Conservation (phyloP, 345 rosid species). For the Passiflora organensis region DNA sequence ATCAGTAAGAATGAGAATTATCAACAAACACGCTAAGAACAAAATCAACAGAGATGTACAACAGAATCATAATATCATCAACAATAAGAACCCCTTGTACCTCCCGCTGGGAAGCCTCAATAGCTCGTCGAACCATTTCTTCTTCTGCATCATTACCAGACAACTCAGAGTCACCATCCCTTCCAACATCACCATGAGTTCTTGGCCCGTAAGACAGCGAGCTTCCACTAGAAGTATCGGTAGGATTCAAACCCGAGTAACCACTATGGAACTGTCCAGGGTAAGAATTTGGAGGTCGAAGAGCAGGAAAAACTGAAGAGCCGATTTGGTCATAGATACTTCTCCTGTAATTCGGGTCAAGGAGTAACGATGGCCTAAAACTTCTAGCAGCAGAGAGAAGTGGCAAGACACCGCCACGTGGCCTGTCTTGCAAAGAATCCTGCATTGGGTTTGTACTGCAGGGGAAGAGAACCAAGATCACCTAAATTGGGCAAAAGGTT, state of each 20-base stretch:
- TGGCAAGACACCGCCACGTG: constrained; percentile 42
- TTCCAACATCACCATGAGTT: constrained; percentile 27
- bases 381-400: constrained; percentile 59
- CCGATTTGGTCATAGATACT: constrained; percentile 48
- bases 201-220: constrained; percentile 26
- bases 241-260: constrained; percentile 34
- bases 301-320: constrained; percentile 32
- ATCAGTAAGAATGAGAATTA: constrained; percentile 10
- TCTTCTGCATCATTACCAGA: constrained; percentile 46
- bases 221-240: constrained; percentile 19
- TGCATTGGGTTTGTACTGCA: constrained; percentile 40
- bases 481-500: neutral
- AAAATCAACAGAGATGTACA: neutral
- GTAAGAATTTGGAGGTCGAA: constrained; percentile 20
- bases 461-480: neutral
- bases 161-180: constrained; percentile 24
- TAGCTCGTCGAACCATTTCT: constrained; percentile 68
- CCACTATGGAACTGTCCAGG: constrained; percentile 31
- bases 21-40: constrained; percentile 10
- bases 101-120: constrained; percentile 72
- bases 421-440: constrained; percentile 23
- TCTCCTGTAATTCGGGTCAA: constrained; percentile 71
- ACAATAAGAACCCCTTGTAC: constrained; percentile 27
- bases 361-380: constrained; percentile 68
- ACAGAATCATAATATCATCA: constrained; percentile 11